Conservation (phyloP, 2,329 filamentous ascomycete species). For the Penicillium olsonii region DNA sequence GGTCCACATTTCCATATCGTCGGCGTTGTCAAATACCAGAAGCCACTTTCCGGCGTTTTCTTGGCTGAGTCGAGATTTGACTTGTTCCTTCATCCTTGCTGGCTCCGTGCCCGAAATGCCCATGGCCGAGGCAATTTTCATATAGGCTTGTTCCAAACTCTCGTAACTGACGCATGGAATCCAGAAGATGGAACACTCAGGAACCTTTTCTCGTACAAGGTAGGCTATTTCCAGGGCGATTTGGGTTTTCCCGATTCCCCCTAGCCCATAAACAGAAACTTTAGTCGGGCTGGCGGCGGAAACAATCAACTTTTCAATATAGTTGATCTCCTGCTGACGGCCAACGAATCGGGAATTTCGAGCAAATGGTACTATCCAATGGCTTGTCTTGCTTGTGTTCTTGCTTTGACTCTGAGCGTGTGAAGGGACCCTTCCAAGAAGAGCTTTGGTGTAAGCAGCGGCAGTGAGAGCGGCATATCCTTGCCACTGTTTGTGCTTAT, state of each 20-base stretch:
- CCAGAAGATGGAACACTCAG: constrained; percentile 31
- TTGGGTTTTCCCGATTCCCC: constrained; percentile 33
- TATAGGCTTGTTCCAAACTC: constrained; percentile 16
- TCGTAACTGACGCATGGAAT: constrained; percentile 25
- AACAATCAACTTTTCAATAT: not conserved
- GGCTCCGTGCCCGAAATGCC: no score
- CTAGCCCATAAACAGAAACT: constrained; percentile 25
- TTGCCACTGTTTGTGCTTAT: no score
- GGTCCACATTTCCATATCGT: constrained; percentile 22
- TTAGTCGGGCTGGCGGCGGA: not conserved
- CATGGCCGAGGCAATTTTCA: constrained; percentile 2
- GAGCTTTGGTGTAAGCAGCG: no score
- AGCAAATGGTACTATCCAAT: not conserved
- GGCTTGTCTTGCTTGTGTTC: not conserved
- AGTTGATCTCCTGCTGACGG: not conserved
- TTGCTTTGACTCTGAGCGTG: no score
- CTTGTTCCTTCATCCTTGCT: no score
- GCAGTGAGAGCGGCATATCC: no score
- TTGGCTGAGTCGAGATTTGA: constrained; percentile 16
- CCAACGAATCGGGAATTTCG: not conserved
- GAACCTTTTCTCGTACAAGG: constrained; percentile 18
- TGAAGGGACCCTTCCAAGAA: no score
- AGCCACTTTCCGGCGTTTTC: constrained; percentile 19
- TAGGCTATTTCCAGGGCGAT: constrained; percentile 29
- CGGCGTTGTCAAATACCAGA: constrained; percentile 29